These are phyloP conservation scores for Trichoderma virens DNA, from an alignment of 495 filamentous ascomycete species.

Conservation along the genomic window DNA sequence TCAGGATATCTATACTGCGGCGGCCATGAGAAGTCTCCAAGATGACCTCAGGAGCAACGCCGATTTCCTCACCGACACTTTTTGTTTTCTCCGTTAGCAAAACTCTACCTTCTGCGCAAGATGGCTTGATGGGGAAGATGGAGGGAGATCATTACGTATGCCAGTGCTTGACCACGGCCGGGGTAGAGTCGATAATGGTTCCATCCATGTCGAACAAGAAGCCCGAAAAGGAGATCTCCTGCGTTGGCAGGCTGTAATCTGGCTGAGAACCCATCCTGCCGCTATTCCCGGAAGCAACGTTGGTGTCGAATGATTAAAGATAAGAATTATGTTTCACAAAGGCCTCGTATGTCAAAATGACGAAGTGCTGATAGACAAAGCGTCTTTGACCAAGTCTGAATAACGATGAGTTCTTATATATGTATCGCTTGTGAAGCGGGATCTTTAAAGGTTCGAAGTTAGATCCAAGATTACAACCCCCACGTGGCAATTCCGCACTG, in stretches of 20 bases:
- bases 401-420: background rate
- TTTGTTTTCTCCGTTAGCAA: conserved; percentile 14
- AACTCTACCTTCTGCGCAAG: background rate
- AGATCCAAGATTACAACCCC: background rate
- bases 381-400: background rate
- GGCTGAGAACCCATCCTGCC: conserved; percentile 17
- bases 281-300: background rate
- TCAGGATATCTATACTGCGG: conserved; percentile 71
- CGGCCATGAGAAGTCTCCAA: conserved; percentile 84
- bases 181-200: conserved; percentile 71
- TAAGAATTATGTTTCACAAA: background rate
- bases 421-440: background rate
- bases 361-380: background rate
- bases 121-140: background rate
- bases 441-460: background rate
- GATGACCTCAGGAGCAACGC: conserved; percentile 73
- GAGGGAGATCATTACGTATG: conserved; percentile 48
- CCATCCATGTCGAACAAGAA: conserved; percentile 91
- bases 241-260: conserved; percentile 51
- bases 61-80: conserved; percentile 75
- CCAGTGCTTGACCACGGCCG: conserved; percentile 91
- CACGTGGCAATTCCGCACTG: conserved; percentile 5
- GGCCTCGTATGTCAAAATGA: background rate
- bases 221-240: conserved; percentile 60
- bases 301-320: background rate